Percentiles rank a stretch among this genome's conserved stretches.
Evolutionary conservation across 257 asterid species (phyloP).

Genomic region (Petunia axillaris): DNA sequence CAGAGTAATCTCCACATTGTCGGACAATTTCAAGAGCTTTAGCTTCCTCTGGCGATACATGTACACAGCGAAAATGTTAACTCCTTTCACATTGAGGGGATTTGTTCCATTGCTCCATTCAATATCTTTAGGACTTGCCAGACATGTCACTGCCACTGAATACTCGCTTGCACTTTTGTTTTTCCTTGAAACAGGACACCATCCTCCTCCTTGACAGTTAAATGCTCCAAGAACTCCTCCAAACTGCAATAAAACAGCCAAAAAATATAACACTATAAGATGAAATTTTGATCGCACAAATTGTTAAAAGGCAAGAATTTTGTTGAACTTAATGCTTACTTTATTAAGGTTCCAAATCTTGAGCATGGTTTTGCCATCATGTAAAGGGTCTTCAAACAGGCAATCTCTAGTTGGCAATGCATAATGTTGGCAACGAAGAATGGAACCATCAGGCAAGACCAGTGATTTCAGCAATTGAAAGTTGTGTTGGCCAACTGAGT

Average conservation of each 20-base stretch:
- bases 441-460: constrained; percentile 67
- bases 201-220: constrained; percentile 74
- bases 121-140: constrained; percentile 33
- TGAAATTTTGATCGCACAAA: not conserved
- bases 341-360: constrained; percentile 81
- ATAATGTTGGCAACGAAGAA: constrained; percentile 58
- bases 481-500: constrained; percentile 64
- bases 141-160: constrained; percentile 30
- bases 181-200: constrained; percentile 63
- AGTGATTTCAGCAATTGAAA: constrained; percentile 62
- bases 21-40: constrained; percentile 36
- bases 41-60: constrained; percentile 39
- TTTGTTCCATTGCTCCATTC: constrained; percentile 49
- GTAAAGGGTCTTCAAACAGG: constrained; percentile 62
- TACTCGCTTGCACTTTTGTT: constrained; percentile 34
- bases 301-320: not conserved
- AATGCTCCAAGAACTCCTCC: constrained; percentile 68
- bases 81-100: constrained; percentile 31
- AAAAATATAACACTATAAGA: not conserved
- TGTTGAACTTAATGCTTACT: constrained; percentile 19
- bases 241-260: constrained; percentile 24
- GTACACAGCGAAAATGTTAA: constrained; percentile 39
- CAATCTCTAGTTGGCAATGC: constrained; percentile 72
- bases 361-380: constrained; percentile 69
- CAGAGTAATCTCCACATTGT: constrained; percentile 25